Conservation (phyloP, 176 grass and related monocot genomes). For the Eragrostis curvula region DNA sequence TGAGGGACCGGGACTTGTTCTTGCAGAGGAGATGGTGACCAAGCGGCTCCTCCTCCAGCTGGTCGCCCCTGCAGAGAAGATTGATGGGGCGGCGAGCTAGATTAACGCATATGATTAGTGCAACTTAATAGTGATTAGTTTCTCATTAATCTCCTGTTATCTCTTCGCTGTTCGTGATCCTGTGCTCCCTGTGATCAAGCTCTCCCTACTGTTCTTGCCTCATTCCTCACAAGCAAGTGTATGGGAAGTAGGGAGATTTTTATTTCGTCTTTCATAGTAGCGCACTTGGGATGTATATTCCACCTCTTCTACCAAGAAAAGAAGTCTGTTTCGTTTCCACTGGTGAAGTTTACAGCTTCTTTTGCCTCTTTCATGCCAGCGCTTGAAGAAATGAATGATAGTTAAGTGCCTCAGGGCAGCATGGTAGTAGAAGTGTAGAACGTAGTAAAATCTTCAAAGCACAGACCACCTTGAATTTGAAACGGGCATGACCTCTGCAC, state of each 20-base stretch:
- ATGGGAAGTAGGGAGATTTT: background rate
- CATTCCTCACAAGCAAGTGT: constrained; percentile 3
- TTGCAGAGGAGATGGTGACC: constrained; percentile 66
- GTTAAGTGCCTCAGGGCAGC: too few relatives aligned
- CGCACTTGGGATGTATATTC: constrained; percentile 28
- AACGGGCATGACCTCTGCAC: background rate
- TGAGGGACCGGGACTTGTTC: constrained; percentile 53
- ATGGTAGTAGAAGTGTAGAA: too few relatives aligned
- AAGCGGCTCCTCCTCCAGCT: background rate
- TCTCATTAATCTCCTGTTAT: background rate
- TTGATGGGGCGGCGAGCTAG: background rate
- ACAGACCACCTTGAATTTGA: background rate
- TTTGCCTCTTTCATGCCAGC: too few relatives aligned
- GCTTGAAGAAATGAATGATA: too few relatives aligned
- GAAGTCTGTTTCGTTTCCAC: background rate
- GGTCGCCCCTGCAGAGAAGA: background rate
- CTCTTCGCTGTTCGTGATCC: background rate
- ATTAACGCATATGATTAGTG: background rate
- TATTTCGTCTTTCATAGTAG: background rate
- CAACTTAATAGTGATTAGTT: background rate
- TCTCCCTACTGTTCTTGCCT: background rate
- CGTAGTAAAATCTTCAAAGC: too few relatives aligned
- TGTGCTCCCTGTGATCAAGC: background rate
- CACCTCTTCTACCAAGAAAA: background rate
- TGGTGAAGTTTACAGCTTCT: too few relatives aligned